Evolutionary conservation across 805 yeast genomes (phyloP).

Genomic region (Metschnikowia kunwiensis): DNA sequence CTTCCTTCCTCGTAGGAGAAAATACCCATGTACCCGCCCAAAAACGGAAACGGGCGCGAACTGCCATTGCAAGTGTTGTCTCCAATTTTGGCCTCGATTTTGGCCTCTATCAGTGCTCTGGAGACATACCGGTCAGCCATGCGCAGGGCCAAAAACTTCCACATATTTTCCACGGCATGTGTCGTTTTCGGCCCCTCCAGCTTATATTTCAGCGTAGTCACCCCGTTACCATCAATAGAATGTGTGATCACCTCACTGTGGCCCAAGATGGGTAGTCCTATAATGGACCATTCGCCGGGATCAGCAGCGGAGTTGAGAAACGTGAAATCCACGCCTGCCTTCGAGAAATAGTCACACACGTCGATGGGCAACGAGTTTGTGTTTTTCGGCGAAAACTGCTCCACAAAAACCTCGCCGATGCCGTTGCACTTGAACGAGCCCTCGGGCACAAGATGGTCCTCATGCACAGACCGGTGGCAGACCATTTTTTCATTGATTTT

Average conservation of each 20-base stretch:
- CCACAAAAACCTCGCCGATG: slow-evolving; percentile 4
- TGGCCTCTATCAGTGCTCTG: slow-evolving; percentile 24
- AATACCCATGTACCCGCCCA: slow-evolving; percentile 89
- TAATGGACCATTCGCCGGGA: slow-evolving; percentile 87
- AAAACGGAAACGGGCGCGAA: slow-evolving; percentile 57
- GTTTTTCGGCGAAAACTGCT: slow-evolving; percentile 5
- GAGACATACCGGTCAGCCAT: slow-evolving; percentile 41
- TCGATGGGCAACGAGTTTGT: slow-evolving; percentile 35
- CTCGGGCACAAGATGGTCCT: slow-evolving; percentile 17
- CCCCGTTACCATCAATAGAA: slow-evolving; percentile 45
- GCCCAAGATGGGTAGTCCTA: slow-evolving; percentile 60
- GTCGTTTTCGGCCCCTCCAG: slow-evolving; percentile 5
- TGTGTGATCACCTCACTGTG: slow-evolving; percentile 55
- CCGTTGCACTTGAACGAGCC: slow-evolving; percentile 6
- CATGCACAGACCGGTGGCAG: slow-evolving; percentile 21
- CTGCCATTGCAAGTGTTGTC: too few species aligned
- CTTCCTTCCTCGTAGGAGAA: slow-evolving; percentile 87
- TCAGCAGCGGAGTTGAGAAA: slow-evolving; percentile 73
- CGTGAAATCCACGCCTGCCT: slow-evolving; percentile 36
- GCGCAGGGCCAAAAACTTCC: slow-evolving; percentile 50
- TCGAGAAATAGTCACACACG: slow-evolving; percentile 48
- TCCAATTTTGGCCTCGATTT: slow-evolving; percentile 16
- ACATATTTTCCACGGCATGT: slow-evolving; percentile 32
- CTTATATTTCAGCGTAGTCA: slow-evolving; percentile 29
- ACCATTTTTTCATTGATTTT: slow-evolving; percentile 2